These are phyloP conservation scores for Plenodomus tracheiphilus DNA, from an alignment of 2,329 filamentous ascomycete species.

Conservation along the genomic window DNA sequence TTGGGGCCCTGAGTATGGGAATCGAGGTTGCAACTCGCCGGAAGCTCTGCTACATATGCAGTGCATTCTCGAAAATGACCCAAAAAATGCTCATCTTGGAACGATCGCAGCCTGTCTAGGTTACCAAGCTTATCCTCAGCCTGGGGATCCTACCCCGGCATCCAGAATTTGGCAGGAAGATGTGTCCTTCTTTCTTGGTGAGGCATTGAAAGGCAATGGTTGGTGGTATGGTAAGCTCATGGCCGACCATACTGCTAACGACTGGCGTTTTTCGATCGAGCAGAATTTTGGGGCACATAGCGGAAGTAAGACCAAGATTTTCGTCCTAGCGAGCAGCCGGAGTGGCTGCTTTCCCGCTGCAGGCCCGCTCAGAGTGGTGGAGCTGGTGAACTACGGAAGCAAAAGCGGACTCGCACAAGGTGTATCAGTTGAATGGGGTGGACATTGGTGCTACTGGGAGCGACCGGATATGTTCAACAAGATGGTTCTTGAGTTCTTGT, in stretches of 20 bases:
- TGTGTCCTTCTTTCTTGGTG: constrained; percentile 26
- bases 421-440: constrained; percentile 27
- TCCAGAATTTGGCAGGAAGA: constrained; percentile 23
- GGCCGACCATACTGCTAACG: constrained; percentile 33
- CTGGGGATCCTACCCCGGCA: constrained; percentile 12
- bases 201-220: constrained; percentile 28
- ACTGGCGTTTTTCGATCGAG: constrained; percentile 28
- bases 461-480: constrained; percentile 28
- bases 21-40: constrained; percentile 24
- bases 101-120: constrained; percentile 29
- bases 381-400: constrained; percentile 19
- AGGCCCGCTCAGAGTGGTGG: constrained; percentile 26
- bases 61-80: constrained; percentile 11
- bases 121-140: constrained; percentile 24
- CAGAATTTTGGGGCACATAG: constrained; percentile 21
- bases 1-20: constrained; percentile 27
- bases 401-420: constrained; percentile 17
- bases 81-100: constrained; percentile 19
- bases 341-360: constrained; percentile 35
- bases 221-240: constrained; percentile 37
- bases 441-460: constrained; percentile 40
- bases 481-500: constrained; percentile 18
- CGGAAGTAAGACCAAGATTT: constrained; percentile 17
- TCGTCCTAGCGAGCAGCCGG: constrained; percentile 30
- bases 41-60: constrained; percentile 20